These are phyloP conservation scores for Capsella bursapastoris DNA, from an alignment of 345 rosid species.

Conservation along the genomic window DNA sequence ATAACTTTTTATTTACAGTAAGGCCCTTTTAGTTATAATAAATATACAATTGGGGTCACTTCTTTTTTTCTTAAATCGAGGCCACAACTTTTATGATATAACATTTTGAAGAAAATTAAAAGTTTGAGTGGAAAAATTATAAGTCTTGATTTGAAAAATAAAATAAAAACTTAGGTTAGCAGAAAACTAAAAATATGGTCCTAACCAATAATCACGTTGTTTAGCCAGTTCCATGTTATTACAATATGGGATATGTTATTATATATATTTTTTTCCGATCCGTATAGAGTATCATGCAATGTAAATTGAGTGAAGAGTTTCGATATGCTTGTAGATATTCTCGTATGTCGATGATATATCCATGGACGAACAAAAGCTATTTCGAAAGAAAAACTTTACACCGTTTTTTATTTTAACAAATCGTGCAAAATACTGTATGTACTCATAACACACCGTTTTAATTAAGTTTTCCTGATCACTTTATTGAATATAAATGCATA, in stretches of 20 bases:
- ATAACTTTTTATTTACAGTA: conserved; percentile 1
- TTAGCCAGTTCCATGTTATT: conserved; percentile 23
- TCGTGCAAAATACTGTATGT: no score
- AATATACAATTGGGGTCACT: no score
- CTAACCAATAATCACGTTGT: conserved; percentile 41
- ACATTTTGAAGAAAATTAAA: no score
- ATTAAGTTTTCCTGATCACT: no score
- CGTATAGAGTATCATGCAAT: neutral
- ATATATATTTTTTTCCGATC: neutral
- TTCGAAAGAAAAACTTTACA: neutral
- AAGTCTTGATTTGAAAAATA: neutral
- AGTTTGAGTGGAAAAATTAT: neutral
- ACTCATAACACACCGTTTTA: no score
- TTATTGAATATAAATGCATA: no score
- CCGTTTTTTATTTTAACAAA: neutral
- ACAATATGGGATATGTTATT: conserved; percentile 1
- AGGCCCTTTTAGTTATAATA: neutral
- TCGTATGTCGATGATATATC: neutral
- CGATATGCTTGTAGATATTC: neutral
- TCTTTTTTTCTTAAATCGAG: no score
- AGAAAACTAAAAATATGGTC: conserved; percentile 36
- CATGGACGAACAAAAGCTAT: conserved; percentile 4
- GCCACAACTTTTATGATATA: no score
- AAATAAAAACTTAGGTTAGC: conserved; percentile 25
- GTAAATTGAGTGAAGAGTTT: neutral